Base-by-base conservation (phyloP, 768 basidiomycete genomes). In the Podaxis sp. region DNA sequence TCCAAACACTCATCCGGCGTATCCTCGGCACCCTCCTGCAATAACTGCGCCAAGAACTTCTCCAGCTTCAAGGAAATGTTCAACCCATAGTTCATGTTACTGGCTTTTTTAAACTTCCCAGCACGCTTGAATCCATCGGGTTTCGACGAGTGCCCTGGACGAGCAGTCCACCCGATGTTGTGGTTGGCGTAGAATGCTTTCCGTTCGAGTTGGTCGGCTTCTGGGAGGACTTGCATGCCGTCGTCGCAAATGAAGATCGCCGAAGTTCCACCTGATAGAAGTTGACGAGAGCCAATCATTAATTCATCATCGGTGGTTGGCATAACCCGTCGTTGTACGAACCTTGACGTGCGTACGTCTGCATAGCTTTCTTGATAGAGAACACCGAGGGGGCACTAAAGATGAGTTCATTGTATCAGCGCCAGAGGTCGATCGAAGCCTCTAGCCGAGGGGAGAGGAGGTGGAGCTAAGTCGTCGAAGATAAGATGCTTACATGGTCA, bases 121-220 rank as follows among this genome's bases (percentile, higher is more conserved):
- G 92, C 91, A 72, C 94, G 91, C 79, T 94, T 93, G 81, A 96
- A 96, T 0, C 93, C 90, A 65, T 90, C 93, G 22, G 87, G 88
- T 70, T 72, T 85, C 71, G 77, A 82, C 73, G 61, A 79, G 70
- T 93, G 92, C 2, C 80, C 82, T 0, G 92, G 93, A n/a, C 92
- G 83, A 27, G 93, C 89, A 37, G 87, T 85, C 83, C 88, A 94
- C 11, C 80, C 82, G 67, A 93, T 89, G 66, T 88, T 88, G 65
- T 89, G 85, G 65, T 89, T 87, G 2, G 86, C 85, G 72, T 94
- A 94, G 76, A 91, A 94, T n/a, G 79, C 82, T 54, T 85, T 79
- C 50, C 93, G 84, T 61, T 81, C 83, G 46, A 82, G 72, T 17
- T 84, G 83, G 41, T 90, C 88, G n/a, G 78, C 79, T 62, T 87